phyloP scores from a whole-genome alignment of 1,284 basidiomycete species.

The Afroboletus lepidellus region DNA sequence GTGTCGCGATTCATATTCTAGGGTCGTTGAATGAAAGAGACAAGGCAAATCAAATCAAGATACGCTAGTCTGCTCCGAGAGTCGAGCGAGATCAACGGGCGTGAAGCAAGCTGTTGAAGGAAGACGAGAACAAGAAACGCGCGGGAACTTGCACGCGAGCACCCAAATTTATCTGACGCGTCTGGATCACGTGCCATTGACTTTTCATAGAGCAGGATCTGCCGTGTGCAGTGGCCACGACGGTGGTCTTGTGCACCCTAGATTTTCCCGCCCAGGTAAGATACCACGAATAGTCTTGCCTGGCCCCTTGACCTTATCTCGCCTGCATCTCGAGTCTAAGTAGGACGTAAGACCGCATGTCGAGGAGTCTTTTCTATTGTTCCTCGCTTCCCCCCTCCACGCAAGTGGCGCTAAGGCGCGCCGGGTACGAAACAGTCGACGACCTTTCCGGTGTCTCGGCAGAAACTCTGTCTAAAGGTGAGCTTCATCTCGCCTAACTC shows the following conservation, averaged over 20 bases:
- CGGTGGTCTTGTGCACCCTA: constrained; percentile 13
- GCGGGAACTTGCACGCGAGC: constrained; percentile 13
- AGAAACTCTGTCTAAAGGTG: constrained; percentile 47
- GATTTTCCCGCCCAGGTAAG: constrained; percentile 9
- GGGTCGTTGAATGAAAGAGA: not conserved
- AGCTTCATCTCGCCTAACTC: constrained; percentile 5
- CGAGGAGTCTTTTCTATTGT: constrained; percentile 29
- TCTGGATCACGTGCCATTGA: constrained; percentile 33
- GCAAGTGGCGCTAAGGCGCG: constrained; percentile 41
- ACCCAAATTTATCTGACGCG: constrained; percentile 35
- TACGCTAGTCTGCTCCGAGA: constrained; percentile 2
- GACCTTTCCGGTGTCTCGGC: constrained; percentile 43
- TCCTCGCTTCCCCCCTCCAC: constrained; percentile 27
- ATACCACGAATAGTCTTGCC: constrained; percentile 1
- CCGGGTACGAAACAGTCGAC: constrained; percentile 51
- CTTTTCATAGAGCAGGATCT: constrained; percentile 8
- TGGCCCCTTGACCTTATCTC: not conserved
- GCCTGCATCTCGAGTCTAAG: not conserved
- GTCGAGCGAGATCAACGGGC: constrained; percentile 18
- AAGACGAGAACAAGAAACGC: constrained; percentile 23
- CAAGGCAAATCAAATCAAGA: constrained; percentile 3
- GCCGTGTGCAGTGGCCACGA: no score
- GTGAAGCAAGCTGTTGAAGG: constrained; percentile 16
- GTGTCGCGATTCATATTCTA: constrained; percentile 30
- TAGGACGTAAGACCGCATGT: constrained; percentile 21